A percentile compares a stretch with the other conserved stretches of the same genome.
Conservation (phyloP, 257 asterid genomes). For the Asclepias syriaca region DNA sequence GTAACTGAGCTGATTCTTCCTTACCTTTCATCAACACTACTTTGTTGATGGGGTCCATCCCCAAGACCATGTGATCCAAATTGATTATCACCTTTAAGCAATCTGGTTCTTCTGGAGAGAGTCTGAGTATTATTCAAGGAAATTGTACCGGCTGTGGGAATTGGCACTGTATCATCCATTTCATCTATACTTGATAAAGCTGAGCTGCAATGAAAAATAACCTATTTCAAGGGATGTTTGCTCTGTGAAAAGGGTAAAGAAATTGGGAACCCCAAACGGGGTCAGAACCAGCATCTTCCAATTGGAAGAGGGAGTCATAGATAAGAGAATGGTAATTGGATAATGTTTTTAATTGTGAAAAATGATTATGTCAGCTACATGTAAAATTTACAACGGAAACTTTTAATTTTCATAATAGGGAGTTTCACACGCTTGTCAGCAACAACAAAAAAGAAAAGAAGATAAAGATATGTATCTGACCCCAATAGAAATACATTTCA, state of each 20-base stretch:
- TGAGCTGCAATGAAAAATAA: slow-evolving; percentile 57
- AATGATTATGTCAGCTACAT: neutral
- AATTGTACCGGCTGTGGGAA: slow-evolving; percentile 45
- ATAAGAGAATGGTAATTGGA: neutral
- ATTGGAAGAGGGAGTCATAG: neutral
- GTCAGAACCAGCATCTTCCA: too few species aligned
- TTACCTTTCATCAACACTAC: slow-evolving; percentile 87
- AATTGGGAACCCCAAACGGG: neutral
- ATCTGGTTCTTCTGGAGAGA: slow-evolving; percentile 94
- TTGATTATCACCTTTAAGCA: slow-evolving; percentile 63
- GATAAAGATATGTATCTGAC: neutral
- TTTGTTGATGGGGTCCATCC: slow-evolving; percentile 54
- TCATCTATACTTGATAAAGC: slow-evolving; percentile 57
- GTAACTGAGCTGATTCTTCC: slow-evolving; percentile 19
- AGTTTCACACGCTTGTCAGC: neutral
- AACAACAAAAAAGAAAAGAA: neutral
- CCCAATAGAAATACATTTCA: neutral
- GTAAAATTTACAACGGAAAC: neutral
- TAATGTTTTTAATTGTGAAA: neutral
- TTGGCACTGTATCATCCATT: slow-evolving; percentile 70
- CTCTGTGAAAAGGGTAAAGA: neutral
- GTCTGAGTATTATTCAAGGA: slow-evolving; percentile 63
- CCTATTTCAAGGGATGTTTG: neutral
- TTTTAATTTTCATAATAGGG: neutral
- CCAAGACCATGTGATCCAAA: slow-evolving; percentile 48